phyloP scores from a whole-genome alignment of 805 yeast species.

The Ogataea glucozyma region DNA sequence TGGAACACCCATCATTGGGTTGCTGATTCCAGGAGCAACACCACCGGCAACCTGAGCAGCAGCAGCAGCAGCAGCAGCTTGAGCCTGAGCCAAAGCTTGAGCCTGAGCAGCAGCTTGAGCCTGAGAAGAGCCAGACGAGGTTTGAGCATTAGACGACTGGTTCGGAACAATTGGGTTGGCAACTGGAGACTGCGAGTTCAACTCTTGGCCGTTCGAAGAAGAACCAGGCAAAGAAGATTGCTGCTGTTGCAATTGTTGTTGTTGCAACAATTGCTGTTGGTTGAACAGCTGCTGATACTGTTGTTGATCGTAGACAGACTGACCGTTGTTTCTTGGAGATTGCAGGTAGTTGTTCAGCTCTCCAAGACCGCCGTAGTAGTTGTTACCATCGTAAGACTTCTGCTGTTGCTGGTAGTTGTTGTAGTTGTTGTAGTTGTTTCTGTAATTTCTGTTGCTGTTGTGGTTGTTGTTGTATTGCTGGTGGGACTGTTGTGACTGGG shows the following conservation, averaged over 20 bases:
- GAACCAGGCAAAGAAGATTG: conserved; percentile 19
- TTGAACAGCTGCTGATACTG: conserved; percentile 28
- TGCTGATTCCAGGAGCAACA: conserved; percentile 27
- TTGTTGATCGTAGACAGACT: conserved; percentile 28
- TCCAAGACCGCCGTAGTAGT: conserved; percentile 26
- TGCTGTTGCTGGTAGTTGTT: conserved; percentile 23
- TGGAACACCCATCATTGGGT: conserved; percentile 35
- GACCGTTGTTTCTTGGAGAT: conserved; percentile 26
- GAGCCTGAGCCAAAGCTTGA: conserved; percentile 20
- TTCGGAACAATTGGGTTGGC: conserved; percentile 22
- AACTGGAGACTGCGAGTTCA: conserved; percentile 24
- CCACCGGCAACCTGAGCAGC: conserved; percentile 21
- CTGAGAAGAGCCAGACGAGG: conserved; percentile 12
- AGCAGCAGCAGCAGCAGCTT: conserved; percentile 18
- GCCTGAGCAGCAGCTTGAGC: conserved; percentile 17
- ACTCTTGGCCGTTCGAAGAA: conserved; percentile 15
- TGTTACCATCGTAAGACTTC: conserved; percentile 21
- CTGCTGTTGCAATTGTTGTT: conserved; percentile 22
- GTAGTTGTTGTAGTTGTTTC: conserved; percentile 18
- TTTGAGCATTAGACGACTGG: conserved; percentile 14
- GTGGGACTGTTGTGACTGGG: conserved; percentile 23
- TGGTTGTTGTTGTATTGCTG: conserved; percentile 23
- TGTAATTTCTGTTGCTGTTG: conserved; percentile 22
- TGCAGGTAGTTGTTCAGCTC: conserved; percentile 31
- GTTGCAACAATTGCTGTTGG: conserved; percentile 24